Evolutionary conservation across 1,284 basidiomycete genomes (phyloP).

Genomic region (Mrakiaceae sp.): DNA sequence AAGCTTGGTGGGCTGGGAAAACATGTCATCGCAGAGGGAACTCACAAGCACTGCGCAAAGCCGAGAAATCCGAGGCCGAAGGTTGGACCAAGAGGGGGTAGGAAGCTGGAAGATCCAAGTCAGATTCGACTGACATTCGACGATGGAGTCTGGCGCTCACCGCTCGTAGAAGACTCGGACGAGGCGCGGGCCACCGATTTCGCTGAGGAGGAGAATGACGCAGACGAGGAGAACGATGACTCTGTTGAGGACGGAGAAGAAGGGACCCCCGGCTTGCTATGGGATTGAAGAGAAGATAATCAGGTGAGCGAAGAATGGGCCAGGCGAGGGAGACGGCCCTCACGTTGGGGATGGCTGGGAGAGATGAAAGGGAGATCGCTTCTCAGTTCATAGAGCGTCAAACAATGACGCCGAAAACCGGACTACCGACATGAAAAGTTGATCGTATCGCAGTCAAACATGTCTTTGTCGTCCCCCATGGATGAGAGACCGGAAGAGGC

Average conservation of each 20-base stretch:
- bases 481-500: constrained; percentile 7
- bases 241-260: constrained; percentile 73
- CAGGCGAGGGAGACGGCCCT: neutral
- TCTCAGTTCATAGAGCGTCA: neutral
- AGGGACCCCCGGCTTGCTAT: constrained; percentile 66
- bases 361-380: neutral
- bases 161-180: constrained; percentile 49
- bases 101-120: constrained; percentile 36
- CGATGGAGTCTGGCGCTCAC: neutral
- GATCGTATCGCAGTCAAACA: constrained; percentile 56
- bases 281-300: constrained; percentile 44
- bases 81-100: constrained; percentile 71
- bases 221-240: constrained; percentile 68
- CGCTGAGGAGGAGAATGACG: constrained; percentile 59
- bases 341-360: neutral
- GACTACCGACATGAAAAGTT: constrained; percentile 38
- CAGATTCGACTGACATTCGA: neutral
- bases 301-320: neutral
- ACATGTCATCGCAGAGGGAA: neutral
- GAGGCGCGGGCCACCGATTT: constrained; percentile 56
- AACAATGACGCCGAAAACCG: constrained; percentile 17
- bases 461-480: constrained; percentile 13
- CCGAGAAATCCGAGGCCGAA: constrained; percentile 74
- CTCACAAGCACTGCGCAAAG: constrained; percentile 65
- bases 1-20: constrained; percentile 10